These are phyloP conservation scores for Linum usitatissimum DNA, from an alignment of 345 rosid species.

Conservation along the genomic window DNA sequence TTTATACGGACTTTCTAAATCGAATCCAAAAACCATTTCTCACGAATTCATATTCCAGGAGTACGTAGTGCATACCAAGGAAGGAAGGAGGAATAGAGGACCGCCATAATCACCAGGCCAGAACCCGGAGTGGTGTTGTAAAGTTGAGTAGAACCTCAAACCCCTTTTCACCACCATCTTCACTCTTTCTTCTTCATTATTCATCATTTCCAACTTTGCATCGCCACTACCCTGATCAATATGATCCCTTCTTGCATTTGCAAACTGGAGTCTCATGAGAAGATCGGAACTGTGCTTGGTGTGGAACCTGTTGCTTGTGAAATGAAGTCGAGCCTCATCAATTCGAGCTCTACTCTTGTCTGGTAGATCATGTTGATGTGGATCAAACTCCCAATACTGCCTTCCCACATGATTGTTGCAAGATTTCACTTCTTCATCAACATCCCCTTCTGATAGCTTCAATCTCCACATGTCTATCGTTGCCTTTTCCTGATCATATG, in stretches of 20 bases:
- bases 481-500: too few relatives aligned
- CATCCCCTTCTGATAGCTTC: background rate
- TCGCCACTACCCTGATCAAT: too few relatives aligned
- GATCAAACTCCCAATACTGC: background rate
- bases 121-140: slow-evolving; percentile 57
- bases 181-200: slow-evolving; percentile 20
- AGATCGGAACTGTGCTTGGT: background rate
- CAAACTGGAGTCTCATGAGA: slow-evolving; percentile 1
- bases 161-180: slow-evolving; percentile 35
- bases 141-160: slow-evolving; percentile 38
- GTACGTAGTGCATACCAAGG: too few relatives aligned
- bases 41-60: too few relatives aligned
- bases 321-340: background rate
- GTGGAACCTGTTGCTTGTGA: background rate
- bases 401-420: background rate
- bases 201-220: slow-evolving; percentile 7
- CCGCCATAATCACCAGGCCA: slow-evolving; percentile 88
- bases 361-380: background rate
- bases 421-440: background rate
- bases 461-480: slow-evolving; percentile 4
- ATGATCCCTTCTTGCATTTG: slow-evolving; percentile 9
- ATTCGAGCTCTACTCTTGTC: background rate
- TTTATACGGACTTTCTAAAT: too few relatives aligned
- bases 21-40: too few relatives aligned
- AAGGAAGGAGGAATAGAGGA: slow-evolving; percentile 63